Percentiles rank a stretch among this genome's conserved stretches.
phyloP scores from a whole-genome alignment of 352 stramenopile genomes.

The Globisporangium carolinianum region DNA sequence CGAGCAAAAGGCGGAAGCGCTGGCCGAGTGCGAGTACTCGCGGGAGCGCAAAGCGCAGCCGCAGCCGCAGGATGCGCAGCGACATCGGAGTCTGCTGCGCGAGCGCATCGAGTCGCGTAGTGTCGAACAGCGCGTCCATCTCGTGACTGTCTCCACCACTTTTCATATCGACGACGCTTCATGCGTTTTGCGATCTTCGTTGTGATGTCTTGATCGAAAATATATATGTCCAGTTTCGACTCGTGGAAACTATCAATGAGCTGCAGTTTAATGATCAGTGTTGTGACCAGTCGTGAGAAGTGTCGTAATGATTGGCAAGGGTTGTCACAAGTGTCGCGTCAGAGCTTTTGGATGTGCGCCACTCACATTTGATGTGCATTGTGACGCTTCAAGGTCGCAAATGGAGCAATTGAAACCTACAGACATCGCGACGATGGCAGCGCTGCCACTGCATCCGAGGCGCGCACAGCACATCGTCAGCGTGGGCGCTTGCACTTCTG shows the following conservation, averaged over 20 bases:
- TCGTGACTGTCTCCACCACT: too few species aligned
- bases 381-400: neutral
- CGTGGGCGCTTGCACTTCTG: conserved; percentile 2
- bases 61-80: conserved; percentile 31
- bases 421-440: neutral
- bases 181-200: too few species aligned
- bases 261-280: too few species aligned
- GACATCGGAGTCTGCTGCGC: conserved; percentile 8
- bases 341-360: too few species aligned
- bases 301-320: too few species aligned
- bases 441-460: conserved; percentile 25
- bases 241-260: too few species aligned
- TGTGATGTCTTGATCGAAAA: too few species aligned
- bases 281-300: too few species aligned
- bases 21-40: conserved; percentile 13
- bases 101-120: conserved; percentile 7
- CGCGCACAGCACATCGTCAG: conserved; percentile 30
- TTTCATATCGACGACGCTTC: too few species aligned
- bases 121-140: conserved; percentile 14
- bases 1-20: conserved; percentile 29
- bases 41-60: conserved; percentile 37
- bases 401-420: too few species aligned
- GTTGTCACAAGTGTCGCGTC: too few species aligned
- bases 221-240: too few species aligned
- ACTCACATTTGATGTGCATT: neutral